phyloP scores from a whole-genome alignment of 257 asterid genomes.

The Solanum chiquidenum region DNA sequence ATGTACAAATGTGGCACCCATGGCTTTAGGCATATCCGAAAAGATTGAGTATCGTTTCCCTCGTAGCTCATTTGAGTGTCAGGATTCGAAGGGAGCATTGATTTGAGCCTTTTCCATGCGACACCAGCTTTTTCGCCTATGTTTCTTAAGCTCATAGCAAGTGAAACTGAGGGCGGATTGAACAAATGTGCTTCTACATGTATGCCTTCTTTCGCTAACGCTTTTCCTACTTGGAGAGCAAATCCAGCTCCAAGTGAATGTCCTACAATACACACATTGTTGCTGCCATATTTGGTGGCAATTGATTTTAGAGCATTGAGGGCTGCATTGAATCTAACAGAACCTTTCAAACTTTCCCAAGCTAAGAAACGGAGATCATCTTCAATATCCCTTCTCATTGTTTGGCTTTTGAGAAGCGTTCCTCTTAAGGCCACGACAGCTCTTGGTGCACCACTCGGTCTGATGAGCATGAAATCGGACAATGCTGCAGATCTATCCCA shows the following conservation, averaged over 20 bases:
- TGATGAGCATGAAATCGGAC: slow-evolving; percentile 43
- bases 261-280: slow-evolving; percentile 55
- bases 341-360: slow-evolving; percentile 68
- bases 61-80: slow-evolving; percentile 1
- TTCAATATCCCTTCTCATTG: slow-evolving; percentile 65
- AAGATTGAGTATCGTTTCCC: neutral
- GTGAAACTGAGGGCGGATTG: slow-evolving; percentile 72
- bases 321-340: slow-evolving; percentile 41
- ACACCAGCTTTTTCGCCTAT: slow-evolving; percentile 52
- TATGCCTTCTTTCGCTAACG: slow-evolving; percentile 58
- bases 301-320: slow-evolving; percentile 32
- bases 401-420: slow-evolving; percentile 55
- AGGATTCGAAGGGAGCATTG: slow-evolving; percentile 30
- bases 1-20: slow-evolving; percentile 71
- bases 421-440: slow-evolving; percentile 63
- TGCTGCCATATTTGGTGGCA: slow-evolving; percentile 45
- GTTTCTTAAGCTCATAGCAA: slow-evolving; percentile 51
- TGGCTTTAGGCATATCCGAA: slow-evolving; percentile 36
- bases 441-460: slow-evolving; percentile 71
- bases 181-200: slow-evolving; percentile 66
- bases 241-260: slow-evolving; percentile 81
- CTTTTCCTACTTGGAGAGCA: slow-evolving; percentile 71
- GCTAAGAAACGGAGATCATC: slow-evolving; percentile 69
- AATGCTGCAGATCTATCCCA: slow-evolving; percentile 77
- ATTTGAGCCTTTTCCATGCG: slow-evolving; percentile 47